Evolutionary conservation across 2,329 filamentous ascomycete species (phyloP).

Genomic region (Aspergillus sojae): DNA sequence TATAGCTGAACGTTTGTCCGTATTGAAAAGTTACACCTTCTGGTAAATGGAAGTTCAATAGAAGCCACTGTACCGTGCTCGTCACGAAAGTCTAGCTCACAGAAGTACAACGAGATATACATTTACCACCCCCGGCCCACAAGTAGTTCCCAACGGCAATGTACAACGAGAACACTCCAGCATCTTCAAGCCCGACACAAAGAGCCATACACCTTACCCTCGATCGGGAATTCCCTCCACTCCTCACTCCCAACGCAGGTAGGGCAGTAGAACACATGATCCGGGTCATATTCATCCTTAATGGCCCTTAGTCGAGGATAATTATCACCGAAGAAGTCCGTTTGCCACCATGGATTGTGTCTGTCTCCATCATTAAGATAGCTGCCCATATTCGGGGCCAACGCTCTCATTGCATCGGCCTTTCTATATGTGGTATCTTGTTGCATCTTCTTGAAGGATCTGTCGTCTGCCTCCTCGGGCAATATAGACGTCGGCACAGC

Average conservation of each 20-base stretch:
- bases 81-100: neutral
- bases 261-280: neutral
- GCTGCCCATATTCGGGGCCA: constrained; percentile 1
- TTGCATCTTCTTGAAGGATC: neutral
- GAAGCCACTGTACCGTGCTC: neutral
- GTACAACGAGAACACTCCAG: neutral
- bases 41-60: too few species aligned
- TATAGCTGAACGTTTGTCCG: neutral
- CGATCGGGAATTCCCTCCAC: neutral
- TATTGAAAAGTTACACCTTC: too few species aligned
- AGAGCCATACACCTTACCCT: neutral
- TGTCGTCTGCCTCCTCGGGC: neutral
- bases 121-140: too few species aligned
- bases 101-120: neutral
- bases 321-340: neutral
- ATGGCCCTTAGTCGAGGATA: neutral
- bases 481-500: neutral
- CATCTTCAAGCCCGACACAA: neutral
- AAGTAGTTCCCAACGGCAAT: neutral
- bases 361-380: neutral
- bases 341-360: neutral
- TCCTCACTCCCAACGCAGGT: neutral
- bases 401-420: neutral
- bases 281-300: constrained; percentile 3
- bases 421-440: neutral